These are phyloP conservation scores for Borovskyia barvae DNA, from an alignment of 208 protist genomes.

Conservation along the genomic window DNA sequence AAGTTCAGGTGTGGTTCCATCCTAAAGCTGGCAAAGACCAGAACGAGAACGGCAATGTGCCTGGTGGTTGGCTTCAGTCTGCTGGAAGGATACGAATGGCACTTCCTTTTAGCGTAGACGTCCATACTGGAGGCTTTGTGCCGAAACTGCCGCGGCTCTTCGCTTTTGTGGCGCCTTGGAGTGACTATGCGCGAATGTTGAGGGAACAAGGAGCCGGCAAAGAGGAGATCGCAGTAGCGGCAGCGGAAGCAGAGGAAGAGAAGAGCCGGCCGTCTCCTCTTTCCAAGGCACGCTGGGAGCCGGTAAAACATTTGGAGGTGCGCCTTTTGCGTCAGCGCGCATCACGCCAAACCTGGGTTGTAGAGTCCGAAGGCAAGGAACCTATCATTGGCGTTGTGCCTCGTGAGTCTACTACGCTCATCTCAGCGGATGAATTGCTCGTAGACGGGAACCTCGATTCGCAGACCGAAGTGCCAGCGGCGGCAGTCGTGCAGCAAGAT, in stretches of 20 bases:
- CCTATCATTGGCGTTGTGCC: constrained; percentile 19
- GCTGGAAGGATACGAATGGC: constrained; percentile 12
- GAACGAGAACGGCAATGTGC: background rate
- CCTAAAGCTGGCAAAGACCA: background rate
- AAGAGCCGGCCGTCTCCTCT: background rate
- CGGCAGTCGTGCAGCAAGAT: constrained; percentile 2
- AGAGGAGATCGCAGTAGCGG: background rate
- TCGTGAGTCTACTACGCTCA: constrained; percentile 13
- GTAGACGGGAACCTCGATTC: constrained; percentile 21
- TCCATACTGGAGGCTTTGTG: background rate
- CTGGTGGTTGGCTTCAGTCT: constrained; percentile 1
- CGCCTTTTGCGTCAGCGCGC: constrained; percentile 31
- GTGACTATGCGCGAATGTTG: constrained; percentile 2
- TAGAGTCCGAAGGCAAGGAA: background rate
- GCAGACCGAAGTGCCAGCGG: constrained; percentile 12
- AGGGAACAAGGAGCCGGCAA: background rate
- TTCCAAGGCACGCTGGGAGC: background rate
- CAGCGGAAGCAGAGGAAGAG: background rate
- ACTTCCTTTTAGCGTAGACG: background rate
- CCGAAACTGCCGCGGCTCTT: constrained; percentile 10
- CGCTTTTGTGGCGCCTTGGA: constrained; percentile 10
- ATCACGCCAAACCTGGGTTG: constrained; percentile 12
- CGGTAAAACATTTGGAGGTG: constrained; percentile 20
- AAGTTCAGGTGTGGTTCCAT: constrained; percentile 10
- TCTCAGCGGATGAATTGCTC: constrained; percentile 30